Evolutionary conservation across 768 basidiomycete species (phyloP).

Genomic region (Tulasnella calospora): DNA sequence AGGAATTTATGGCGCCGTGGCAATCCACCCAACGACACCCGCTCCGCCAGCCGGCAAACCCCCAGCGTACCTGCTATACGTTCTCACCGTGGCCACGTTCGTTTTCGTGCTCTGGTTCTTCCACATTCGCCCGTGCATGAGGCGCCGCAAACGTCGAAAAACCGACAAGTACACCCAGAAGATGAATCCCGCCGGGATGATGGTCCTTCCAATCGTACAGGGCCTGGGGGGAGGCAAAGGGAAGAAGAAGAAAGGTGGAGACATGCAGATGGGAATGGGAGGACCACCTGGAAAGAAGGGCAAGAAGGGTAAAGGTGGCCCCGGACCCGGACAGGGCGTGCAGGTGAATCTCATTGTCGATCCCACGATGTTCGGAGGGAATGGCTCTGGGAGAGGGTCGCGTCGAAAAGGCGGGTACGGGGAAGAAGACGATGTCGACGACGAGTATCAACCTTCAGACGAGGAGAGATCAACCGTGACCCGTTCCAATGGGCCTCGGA

Average conservation of each 20-base stretch:
- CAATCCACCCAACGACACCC: conserved; percentile 55
- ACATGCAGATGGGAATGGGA: not conserved
- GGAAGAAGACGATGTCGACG: conserved; percentile 39
- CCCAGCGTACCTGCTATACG: conserved; percentile 54
- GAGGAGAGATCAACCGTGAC: not conserved
- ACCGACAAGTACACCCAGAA: conserved; percentile 30
- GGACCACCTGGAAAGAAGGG: conserved; percentile 34
- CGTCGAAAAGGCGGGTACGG: conserved; percentile 36
- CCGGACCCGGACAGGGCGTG: conserved; percentile 43
- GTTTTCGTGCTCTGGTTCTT: conserved; percentile 53
- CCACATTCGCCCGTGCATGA: conserved; percentile 52
- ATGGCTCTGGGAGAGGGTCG: not conserved
- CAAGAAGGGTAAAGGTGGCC: conserved; percentile 33
- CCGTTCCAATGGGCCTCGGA: not conserved
- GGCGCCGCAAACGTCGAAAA: conserved; percentile 35
- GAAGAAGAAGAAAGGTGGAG: conserved; percentile 38
- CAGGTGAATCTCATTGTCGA: conserved; percentile 73
- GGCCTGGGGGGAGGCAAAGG: conserved; percentile 44
- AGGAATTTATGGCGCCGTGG: conserved; percentile 56
- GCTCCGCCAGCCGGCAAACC: conserved; percentile 55
- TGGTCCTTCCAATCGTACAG: conserved; percentile 57
- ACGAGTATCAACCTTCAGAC: conserved; percentile 36
- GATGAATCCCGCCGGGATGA: conserved; percentile 42
- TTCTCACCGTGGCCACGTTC: conserved; percentile 51
- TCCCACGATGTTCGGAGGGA: conserved; percentile 50